Evolutionary conservation across 345 rosid species (phyloP).

Genomic region (Hibiscus tridactylites): DNA sequence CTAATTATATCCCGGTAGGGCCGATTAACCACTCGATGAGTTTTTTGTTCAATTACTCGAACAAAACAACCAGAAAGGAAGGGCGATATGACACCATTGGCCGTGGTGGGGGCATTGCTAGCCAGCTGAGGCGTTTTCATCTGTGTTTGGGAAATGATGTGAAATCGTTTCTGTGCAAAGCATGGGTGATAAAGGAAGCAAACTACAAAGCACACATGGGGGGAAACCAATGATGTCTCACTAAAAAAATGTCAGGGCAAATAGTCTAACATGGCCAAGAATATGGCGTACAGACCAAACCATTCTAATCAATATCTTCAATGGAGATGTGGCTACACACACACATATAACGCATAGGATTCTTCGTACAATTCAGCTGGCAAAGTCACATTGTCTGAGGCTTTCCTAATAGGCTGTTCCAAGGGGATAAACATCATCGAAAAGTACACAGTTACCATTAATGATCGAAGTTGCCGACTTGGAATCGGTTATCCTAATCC

Average conservation of each 20-base stretch:
- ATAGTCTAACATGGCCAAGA: neutral
- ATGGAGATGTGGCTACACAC: neutral
- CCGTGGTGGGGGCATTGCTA: conserved; percentile 4
- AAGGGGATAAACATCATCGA: neutral
- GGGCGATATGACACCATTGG: conserved; percentile 11
- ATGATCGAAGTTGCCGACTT: neutral
- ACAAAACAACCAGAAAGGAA: neutral
- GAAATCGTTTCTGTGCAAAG: conserved; percentile 2
- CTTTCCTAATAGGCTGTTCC: neutral
- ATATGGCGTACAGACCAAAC: neutral
- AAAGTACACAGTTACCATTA: neutral
- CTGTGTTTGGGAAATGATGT: conserved; percentile 10
- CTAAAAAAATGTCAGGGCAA: neutral
- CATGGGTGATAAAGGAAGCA: conserved; percentile 4
- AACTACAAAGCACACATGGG: conserved; percentile 6
- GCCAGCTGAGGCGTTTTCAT: conserved; percentile 1
- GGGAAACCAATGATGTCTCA: conserved; percentile 1
- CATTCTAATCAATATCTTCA: neutral
- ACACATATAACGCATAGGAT: neutral
- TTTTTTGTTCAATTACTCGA: neutral
- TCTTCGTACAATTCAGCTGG: neutral
- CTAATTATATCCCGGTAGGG: neutral
- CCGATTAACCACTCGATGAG: conserved; percentile 5
- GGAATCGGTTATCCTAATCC: no score
- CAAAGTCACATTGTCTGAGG: neutral